A percentile compares a stretch with the other conserved stretches of the same genome.
Conservation (phyloP, 805 yeast genomes). For the Barnettozyma wickerhamii region DNA sequence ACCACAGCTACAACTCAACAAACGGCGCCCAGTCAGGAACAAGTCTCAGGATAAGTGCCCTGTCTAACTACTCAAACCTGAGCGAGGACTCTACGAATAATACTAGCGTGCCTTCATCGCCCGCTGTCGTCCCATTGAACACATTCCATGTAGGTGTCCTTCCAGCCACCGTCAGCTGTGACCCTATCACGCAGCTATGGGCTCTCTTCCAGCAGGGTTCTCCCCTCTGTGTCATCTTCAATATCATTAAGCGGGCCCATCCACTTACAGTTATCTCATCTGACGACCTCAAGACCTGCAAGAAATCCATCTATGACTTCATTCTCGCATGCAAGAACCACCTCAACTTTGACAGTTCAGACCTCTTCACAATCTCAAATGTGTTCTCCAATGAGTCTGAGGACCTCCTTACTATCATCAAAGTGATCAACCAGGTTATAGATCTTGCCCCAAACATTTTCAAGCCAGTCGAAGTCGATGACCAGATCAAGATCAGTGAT, state of each 20-base stretch:
- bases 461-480: conserved; percentile 28
- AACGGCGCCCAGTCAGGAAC: conserved; percentile 13
- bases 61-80: conserved; percentile 30
- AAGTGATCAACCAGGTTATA: conserved; percentile 63
- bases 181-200: conserved; percentile 91
- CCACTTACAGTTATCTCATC: conserved; percentile 63
- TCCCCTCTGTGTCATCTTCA: conserved; percentile 82
- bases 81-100: conserved; percentile 29
- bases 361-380: conserved; percentile 83
- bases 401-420: conserved; percentile 69
- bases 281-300: conserved; percentile 80
- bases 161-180: conserved; percentile 71
- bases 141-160: conserved; percentile 75
- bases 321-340: conserved; percentile 79
- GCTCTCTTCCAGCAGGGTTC: conserved; percentile 88
- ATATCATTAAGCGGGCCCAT: conserved; percentile 56
- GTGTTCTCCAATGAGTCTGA: conserved; percentile 81
- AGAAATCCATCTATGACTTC: conserved; percentile 86
- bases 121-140: conserved; percentile 26
- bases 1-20: conserved; percentile 16
- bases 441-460: conserved; percentile 45
- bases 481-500: conserved; percentile 36
- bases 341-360: conserved; percentile 70
- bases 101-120: conserved; percentile 20
- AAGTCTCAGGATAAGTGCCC: conserved; percentile 30